Evolutionary conservation across 2,329 filamentous ascomycete genomes (phyloP).

Genomic region (Penicillium verrucosum): DNA sequence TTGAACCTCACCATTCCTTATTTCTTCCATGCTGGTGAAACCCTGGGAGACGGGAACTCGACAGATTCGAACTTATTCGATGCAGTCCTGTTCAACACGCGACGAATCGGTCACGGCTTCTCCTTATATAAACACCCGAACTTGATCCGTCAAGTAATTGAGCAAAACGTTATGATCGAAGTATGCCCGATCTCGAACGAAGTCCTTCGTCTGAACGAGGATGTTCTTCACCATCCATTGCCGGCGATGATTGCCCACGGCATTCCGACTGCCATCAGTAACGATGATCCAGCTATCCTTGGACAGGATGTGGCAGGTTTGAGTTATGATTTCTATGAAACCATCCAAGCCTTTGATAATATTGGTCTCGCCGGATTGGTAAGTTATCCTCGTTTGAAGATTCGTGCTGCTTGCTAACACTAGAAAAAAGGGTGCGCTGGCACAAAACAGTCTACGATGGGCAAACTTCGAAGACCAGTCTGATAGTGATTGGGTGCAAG

Average conservation of each 20-base stretch:
- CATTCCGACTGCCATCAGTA: slow-evolving; percentile 75
- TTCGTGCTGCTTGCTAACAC: background rate
- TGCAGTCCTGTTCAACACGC: slow-evolving; percentile 75
- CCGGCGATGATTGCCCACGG: slow-evolving; percentile 80
- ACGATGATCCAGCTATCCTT: slow-evolving; percentile 85
- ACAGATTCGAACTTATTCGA: slow-evolving; percentile 84
- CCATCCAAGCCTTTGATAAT: slow-evolving; percentile 85
- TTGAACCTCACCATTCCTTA: slow-evolving; percentile 78
- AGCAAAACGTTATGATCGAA: slow-evolving; percentile 80
- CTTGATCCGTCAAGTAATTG: slow-evolving; percentile 78
- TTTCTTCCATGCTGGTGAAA: slow-evolving; percentile 92
- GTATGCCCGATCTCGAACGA: slow-evolving; percentile 90
- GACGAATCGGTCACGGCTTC: slow-evolving; percentile 83
- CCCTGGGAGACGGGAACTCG: slow-evolving; percentile 71
- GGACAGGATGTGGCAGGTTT: slow-evolving; percentile 77
- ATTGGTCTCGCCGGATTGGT: slow-evolving; percentile 47
- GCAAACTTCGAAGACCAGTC: slow-evolving; percentile 76
- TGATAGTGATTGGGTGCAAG: slow-evolving; percentile 66
- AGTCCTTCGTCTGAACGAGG: slow-evolving; percentile 71
- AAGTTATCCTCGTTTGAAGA: background rate
- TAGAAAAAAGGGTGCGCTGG: slow-evolving; percentile 51
- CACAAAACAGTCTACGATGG: slow-evolving; percentile 87
- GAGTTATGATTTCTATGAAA: slow-evolving; percentile 92
- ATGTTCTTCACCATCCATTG: slow-evolving; percentile 71
- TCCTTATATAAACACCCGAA: slow-evolving; percentile 85